phyloP scores from a whole-genome alignment of 2,329 filamentous ascomycete species.

The Aspergillus fischeri region DNA sequence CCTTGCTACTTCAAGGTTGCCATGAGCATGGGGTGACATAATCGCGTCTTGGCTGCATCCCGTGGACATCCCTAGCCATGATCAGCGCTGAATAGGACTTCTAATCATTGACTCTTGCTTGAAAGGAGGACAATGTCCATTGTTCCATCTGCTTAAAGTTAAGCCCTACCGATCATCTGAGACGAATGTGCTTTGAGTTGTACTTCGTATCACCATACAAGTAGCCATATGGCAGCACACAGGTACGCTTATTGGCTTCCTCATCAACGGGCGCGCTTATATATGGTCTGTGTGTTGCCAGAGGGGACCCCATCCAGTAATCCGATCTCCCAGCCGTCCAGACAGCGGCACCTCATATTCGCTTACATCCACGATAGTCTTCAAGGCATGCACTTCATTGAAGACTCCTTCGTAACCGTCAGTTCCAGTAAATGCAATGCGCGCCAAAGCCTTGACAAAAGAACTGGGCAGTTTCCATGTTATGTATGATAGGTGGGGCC shows the following conservation, averaged over 20 bases:
- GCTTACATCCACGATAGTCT: no score
- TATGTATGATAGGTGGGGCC: neutral
- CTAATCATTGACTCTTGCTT: neutral
- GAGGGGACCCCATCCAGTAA: neutral
- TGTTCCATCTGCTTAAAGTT: neutral
- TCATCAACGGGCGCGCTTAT: neutral
- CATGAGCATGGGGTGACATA: neutral
- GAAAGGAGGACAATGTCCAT: neutral
- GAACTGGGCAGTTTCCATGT: no score
- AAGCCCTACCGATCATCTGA: neutral
- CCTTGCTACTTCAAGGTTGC: neutral
- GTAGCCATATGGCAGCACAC: neutral
- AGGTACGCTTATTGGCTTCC: neutral
- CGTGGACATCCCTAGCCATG: neutral
- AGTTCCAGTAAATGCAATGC: no score
- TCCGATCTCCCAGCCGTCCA: no score
- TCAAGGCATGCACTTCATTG: no score
- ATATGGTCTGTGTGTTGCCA: neutral
- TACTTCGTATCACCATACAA: neutral
- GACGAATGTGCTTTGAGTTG: neutral
- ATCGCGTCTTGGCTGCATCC: neutral
- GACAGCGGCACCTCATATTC: no score
- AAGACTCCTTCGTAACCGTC: no score
- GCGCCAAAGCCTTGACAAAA: no score
- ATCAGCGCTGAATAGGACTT: neutral